Percentiles rank a stretch among this genome's conserved stretches.
phyloP scores from a whole-genome alignment of 2,329 filamentous ascomycete genomes.

The Xylaria polymorpha region DNA sequence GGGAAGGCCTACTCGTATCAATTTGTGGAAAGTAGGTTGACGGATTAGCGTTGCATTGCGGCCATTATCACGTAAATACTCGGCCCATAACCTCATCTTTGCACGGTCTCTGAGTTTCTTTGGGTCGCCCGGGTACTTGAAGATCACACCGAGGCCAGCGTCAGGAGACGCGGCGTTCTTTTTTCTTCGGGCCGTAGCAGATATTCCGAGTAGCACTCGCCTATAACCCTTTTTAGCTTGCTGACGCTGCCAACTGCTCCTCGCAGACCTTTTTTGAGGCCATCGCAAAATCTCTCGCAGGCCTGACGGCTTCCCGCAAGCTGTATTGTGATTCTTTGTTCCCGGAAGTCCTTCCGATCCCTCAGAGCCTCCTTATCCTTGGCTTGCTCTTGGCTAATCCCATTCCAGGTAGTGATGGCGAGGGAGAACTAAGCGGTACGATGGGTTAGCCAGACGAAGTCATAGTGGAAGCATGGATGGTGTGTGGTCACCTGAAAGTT shows the following conservation, averaged over 20 bases:
- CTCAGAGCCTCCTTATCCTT: slow-evolving; percentile 56
- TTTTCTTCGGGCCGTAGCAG: slow-evolving; percentile 72
- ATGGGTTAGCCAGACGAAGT: slow-evolving; percentile 17
- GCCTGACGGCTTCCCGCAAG: slow-evolving; percentile 87
- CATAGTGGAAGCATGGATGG: slow-evolving; percentile 7
- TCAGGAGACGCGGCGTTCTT: slow-evolving; percentile 80
- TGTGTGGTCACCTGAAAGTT: slow-evolving; percentile 73
- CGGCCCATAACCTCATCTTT: slow-evolving; percentile 97
- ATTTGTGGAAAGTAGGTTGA: slow-evolving; percentile 96
- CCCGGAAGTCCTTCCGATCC: slow-evolving; percentile 60
- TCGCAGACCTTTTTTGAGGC: slow-evolving; percentile 87
- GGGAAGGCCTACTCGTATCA: slow-evolving; percentile 93
- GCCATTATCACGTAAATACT: slow-evolving; percentile 95
- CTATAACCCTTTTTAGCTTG: slow-evolving; percentile 81
- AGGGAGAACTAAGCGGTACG: slow-evolving; percentile 78
- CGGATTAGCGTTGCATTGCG: slow-evolving; percentile 91
- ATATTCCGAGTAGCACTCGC: slow-evolving; percentile 93
- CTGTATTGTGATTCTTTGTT: slow-evolving; percentile 91
- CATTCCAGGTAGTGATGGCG: slow-evolving; percentile 95
- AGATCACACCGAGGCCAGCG: slow-evolving; percentile 90
- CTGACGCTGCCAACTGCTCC: slow-evolving; percentile 89
- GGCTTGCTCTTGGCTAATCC: slow-evolving; percentile 65
- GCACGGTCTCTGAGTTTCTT: slow-evolving; percentile 93
- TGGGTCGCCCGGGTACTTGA: slow-evolving; percentile 93
- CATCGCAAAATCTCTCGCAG: slow-evolving; percentile 96